Base-by-base conservation (phyloP, 2,329 filamentous ascomycete species). In the Tolypocladium ophioglossoides region DNA sequence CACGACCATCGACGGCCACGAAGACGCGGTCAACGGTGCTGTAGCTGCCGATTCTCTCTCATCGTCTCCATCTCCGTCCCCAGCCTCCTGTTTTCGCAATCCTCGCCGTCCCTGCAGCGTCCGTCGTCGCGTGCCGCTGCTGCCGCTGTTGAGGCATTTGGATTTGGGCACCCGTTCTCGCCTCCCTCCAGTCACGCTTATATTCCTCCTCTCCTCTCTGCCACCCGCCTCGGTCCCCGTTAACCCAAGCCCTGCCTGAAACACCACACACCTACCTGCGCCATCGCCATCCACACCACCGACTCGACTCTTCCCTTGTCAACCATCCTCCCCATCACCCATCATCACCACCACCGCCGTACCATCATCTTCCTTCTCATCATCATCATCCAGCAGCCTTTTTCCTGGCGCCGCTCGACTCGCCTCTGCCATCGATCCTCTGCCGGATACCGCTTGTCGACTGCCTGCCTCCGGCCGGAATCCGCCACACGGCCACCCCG, bases 191-290 rank as follows among this genome's bases (percentile, higher is more conserved):
- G 49, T 51, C 49, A 51, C 49, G 49, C 49, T 51, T 38, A 50
- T 27, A 27, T 27, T 27, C 27, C 35, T 40, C 22, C 20, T 37
- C 34, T 40, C 44, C 44, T 9, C 44, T 30, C 44, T 47, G 44
- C 44, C 44, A 47, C 44, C 44, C 44, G 48, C 38, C 48, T 50
- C 48, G 48, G 48, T 39, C 49, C 49, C 20, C 34, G 22, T 39
- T 38, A 24, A 56, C 53, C 58, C 57, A 59, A 57, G 55, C 56
- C 57, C 54, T 60, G 61, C 59, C 62, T 62, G 61, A 63, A 63
- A 62, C 61, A 61, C 53, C 51, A 48, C 54, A 56, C 52, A 52
- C 51, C 37, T 49, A 52, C 51, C 37, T 49, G 51, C 40, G 47
- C 53, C 54, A 54, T 57, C 55, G 52, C 51, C 54, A 34, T 54